Base-by-base conservation (phyloP, 305 asterid species). In the Fraxinus xanthoxyloides region DNA sequence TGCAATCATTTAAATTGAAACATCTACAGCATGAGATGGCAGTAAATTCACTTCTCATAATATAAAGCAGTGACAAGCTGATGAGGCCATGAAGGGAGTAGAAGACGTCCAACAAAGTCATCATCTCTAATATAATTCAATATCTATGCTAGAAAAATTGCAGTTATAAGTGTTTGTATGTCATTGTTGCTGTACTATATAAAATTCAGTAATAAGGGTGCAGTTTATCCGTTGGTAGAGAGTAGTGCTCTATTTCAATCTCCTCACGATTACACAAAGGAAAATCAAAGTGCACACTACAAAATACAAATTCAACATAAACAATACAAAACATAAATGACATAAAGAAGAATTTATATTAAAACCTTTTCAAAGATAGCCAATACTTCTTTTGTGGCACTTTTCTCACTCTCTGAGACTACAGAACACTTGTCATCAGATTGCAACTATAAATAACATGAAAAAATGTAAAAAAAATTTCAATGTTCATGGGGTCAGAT, bases 341-440 rank as follows among this genome's bases (percentile, higher is more conserved):
- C 15, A 77, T 56, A 19, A 23, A 9, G 28, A 75, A 38, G 77
- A 34, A 76, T 77, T 13, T n/a, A 21, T 59, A 59, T 7, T 23
- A 54, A 12, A 43, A 88, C 91, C 90, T 88, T 85, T 83, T 77
- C 85, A 80, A 88, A 76, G 72, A 88, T 83, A 17, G 74, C 65
- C 38, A 88, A 81, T 80, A 87, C 91, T 85, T 88, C 91, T 80
- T 88, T 88, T 59, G 90, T 86, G 65, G 91, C 90, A 51, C 91
- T 88, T 85, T 88, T 88, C 87, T 86, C 90, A 88, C 90, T 86
- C 85, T 85, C 88, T 86, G 82, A 40, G 38, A 75, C 28, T 43
- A 23, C 13, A 77, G 31, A 46, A 81, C 40, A 76, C 67, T 54
- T 43, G 72, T 30, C 19, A 75, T 77, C 46, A 63, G 31, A 67